Evolutionary conservation across 208 protist genomes (phyloP).

Genomic region (Leishmania mexicana): DNA sequence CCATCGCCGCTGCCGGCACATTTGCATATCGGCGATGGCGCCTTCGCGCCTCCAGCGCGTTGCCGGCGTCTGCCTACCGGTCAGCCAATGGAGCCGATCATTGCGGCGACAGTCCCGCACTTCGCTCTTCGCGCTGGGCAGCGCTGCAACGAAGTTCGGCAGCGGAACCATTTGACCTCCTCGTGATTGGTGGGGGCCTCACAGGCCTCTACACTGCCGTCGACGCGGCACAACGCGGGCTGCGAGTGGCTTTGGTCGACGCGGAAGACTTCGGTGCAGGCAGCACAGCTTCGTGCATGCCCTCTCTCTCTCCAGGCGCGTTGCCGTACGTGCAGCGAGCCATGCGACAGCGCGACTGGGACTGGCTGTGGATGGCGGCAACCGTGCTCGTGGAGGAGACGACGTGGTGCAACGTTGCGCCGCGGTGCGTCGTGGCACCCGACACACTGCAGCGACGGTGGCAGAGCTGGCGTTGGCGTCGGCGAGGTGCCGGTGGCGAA

Average conservation of each 20-base stretch:
- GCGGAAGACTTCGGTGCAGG: conserved; percentile 68
- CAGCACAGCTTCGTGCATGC: conserved; percentile 21
- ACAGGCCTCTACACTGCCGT: conserved; percentile 80
- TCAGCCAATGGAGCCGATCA: background rate
- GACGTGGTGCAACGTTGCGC: conserved; percentile 68
- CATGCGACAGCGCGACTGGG: conserved; percentile 67
- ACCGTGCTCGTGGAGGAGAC: conserved; percentile 44
- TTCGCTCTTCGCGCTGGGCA: conserved; percentile 28
- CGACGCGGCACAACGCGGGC: conserved; percentile 80
- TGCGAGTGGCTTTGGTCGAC: conserved; percentile 73
- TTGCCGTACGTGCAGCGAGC: conserved; percentile 78
- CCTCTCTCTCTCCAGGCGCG: conserved; percentile 52
- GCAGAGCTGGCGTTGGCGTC: background rate
- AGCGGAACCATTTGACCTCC: conserved; percentile 58
- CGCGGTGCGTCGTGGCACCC: conserved; percentile 18
- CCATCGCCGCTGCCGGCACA: conserved; percentile 12
- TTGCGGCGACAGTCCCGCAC: background rate
- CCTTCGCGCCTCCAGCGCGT: conserved; percentile 37
- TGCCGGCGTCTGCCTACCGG: conserved; percentile 18
- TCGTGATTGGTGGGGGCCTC: conserved; percentile 77
- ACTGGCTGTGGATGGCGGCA: conserved; percentile 54
- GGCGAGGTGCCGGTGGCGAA: background rate
- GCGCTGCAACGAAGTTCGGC: conserved; percentile 26
- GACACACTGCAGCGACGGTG: conserved; percentile 5
- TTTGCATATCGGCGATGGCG: conserved; percentile 56